Evolutionary conservation across 1,284 basidiomycete genomes (phyloP), one percentile per base, ranked within the genome.

Genomic region (Leccinum subrobustum): DNA sequence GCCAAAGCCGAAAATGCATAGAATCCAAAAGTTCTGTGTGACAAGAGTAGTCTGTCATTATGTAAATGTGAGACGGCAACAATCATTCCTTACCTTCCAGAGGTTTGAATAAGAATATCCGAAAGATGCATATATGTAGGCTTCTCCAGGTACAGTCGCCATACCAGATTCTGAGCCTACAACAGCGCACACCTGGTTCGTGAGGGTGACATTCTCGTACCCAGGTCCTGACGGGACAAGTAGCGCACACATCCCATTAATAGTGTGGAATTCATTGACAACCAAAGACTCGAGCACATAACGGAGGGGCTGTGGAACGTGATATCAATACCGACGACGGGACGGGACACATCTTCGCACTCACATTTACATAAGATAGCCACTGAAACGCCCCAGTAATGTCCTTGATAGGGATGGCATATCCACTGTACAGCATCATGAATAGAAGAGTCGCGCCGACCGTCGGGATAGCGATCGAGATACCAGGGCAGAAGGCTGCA

Each of bases 141-240:
- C 37, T 3, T 66, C 44, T 37, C 63, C 62, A 1, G 52, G 33
- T 1, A 67, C 63, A 1, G 67, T 65, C 8, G 63, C 60, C 61
- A 64, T 62, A 23, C 70, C 67, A 14, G 63, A 63, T n/a, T 63
- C 62, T 3, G 65, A 67, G 5, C 68, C 68, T 6, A 85, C 76
- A 1, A 80, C 81, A 1, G 82, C 76, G 65, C 88, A 89, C 11
- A 83, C 86, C 71, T 85, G 83, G 64, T 89, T 87, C 1, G 64
- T 70, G 3, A 84, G 59, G 1, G 78, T 70, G 7, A 83, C 68
- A 47, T 77, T 77, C 67, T 82, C 83, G 64, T 89, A 90, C 0
- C 83, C 84, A 1, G 79, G 69, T 11, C 82, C 82, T 20, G 72
- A 70, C 1, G 82, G 81, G 4, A 82, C 75, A 5, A 83, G 67